Evolutionary conservation across 176 grass and related monocot species (phyloP), one percentile per base, ranked within the genome.

Genomic region (Musa beccarii): DNA sequence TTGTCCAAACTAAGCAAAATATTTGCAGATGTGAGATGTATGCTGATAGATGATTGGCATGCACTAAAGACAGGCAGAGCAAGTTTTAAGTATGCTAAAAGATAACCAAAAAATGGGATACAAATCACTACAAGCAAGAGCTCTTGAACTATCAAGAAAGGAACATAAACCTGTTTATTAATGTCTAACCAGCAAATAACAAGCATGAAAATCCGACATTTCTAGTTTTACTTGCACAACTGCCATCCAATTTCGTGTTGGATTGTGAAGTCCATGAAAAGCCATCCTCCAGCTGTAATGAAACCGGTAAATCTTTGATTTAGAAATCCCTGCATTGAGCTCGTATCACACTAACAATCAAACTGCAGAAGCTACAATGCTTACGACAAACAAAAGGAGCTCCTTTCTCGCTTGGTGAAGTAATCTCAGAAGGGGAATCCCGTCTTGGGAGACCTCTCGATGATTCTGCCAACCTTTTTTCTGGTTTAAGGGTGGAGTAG

Each of bases 361-460:
- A n/a, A 26, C 25, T 19, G 2, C 57, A 61, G 15, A 7, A 61
- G 17, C 1, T 19, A 7, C 15, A 7, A 61, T 61, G 13, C 57
- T 61, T 61, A 61, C 57, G 8, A 3, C 13, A 61, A 61, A 6
- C 17, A 19, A 19, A 61, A 19, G 57, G 16, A 61, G 16, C 57
- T 19, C 57, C 12, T 61, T 61, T 2, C 57, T 19, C 13, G n/a
- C 15, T 26, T 21, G 17, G 57, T 6, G 10, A 23, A 20, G 8
- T 63, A 10, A 22, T 63, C 52, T 65, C 21, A 76, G 28, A 23
- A 76, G 57, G 49, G 75, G 59, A 76, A 76, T 15, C 54, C 24
- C n/a, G 14, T 63, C 75, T 14, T 77, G 62, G 11, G 17, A 12
- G 61, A 66, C 4, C 75, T 64, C 22, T 22, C 22, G 22, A 22